Conservation (phyloP, 2,329 filamentous ascomycete genomes). For the Dactylella cylindrospora region DNA sequence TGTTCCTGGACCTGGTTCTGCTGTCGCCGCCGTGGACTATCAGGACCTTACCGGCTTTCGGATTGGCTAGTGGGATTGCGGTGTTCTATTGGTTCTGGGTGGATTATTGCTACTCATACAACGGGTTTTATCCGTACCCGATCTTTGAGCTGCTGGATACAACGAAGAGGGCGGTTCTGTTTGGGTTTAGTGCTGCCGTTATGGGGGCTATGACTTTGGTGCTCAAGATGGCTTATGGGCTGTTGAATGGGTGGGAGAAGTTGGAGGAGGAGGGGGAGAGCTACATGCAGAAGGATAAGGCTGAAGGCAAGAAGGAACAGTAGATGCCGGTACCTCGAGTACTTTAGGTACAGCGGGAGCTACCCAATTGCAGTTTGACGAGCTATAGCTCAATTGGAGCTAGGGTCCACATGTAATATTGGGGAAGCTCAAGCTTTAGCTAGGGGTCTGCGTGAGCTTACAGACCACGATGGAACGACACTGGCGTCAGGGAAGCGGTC, state of each 20-base stretch:
- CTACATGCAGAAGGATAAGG: conserved; percentile 43
- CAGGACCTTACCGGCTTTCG: conserved; percentile 61
- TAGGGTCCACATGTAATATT: too few relatives aligned
- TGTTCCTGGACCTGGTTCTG: conserved; percentile 66
- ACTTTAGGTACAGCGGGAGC: too few relatives aligned
- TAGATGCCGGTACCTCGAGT: conserved; percentile 1
- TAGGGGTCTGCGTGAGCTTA: too few relatives aligned
- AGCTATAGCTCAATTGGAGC: too few relatives aligned
- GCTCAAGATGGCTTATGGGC: conserved; percentile 70
- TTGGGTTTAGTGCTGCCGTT: conserved; percentile 66
- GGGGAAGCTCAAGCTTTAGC: too few relatives aligned
- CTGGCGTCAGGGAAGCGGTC: too few relatives aligned
- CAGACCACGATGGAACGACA: too few relatives aligned
- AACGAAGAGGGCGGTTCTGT: conserved; percentile 67
- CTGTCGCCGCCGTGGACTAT: conserved; percentile 74
- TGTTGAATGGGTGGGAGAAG: conserved; percentile 62
- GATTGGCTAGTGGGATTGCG: conserved; percentile 62
- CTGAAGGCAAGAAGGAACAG: conserved; percentile 14
- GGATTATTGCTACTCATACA: conserved; percentile 63
- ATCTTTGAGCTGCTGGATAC: conserved; percentile 71
- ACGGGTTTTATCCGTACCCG: conserved; percentile 72
- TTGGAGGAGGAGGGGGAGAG: conserved; percentile 52
- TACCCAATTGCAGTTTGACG: too few relatives aligned
- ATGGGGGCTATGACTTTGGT: conserved; percentile 71
- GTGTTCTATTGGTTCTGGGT: conserved; percentile 76